Percentiles rank a stretch among this genome's conserved stretches.
These are phyloP conservation scores for Plasmopara halstedii DNA, from an alignment of 352 stramenopile genomes.

Conservation along the genomic window DNA sequence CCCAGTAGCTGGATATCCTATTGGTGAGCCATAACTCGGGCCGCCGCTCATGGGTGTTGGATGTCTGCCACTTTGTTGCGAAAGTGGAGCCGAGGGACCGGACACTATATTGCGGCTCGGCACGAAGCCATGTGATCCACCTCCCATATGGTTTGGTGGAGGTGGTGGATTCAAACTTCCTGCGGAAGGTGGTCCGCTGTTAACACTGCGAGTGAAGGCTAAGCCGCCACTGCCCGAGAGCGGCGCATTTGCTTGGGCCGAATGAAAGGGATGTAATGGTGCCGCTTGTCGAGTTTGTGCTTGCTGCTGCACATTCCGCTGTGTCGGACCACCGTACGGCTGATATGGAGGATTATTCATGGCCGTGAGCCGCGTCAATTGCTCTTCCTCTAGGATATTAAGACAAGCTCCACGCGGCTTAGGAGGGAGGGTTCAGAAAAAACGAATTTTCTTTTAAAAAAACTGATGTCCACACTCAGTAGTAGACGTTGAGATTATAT, in stretches of 20 bases:
- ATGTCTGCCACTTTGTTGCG: slow-evolving; percentile 14
- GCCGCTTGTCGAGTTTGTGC: slow-evolving; percentile 25
- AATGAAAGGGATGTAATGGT: slow-evolving; percentile 66
- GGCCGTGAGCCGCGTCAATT: slow-evolving; percentile 1
- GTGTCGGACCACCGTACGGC: slow-evolving; percentile 38
- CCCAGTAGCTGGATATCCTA: slow-evolving; percentile 8
- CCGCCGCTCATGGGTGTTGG: slow-evolving; percentile 28
- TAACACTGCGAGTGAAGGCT: slow-evolving; percentile 14
- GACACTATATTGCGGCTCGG: slow-evolving; percentile 23
- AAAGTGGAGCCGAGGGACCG: slow-evolving; percentile 17
- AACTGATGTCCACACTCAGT: no score
- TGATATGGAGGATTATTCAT: slow-evolving; percentile 48
- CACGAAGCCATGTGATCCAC: slow-evolving; percentile 20
- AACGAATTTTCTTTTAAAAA: no score
- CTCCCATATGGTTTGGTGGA: slow-evolving; percentile 18
- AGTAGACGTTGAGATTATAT: no score
- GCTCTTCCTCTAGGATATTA: no score
- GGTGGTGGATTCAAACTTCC: slow-evolving; percentile 11
- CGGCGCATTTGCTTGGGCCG: slow-evolving; percentile 34
- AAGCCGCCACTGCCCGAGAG: slow-evolving; percentile 23
- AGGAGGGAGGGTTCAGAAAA: no score
- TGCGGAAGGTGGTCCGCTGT: slow-evolving; percentile 13
- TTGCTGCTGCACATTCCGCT: slow-evolving; percentile 26
- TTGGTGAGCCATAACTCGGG: slow-evolving; percentile 12
- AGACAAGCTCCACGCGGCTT: background rate